phyloP scores from a whole-genome alignment of 371 early-diverging fungal genomes.

The Mortierella sp. region DNA sequence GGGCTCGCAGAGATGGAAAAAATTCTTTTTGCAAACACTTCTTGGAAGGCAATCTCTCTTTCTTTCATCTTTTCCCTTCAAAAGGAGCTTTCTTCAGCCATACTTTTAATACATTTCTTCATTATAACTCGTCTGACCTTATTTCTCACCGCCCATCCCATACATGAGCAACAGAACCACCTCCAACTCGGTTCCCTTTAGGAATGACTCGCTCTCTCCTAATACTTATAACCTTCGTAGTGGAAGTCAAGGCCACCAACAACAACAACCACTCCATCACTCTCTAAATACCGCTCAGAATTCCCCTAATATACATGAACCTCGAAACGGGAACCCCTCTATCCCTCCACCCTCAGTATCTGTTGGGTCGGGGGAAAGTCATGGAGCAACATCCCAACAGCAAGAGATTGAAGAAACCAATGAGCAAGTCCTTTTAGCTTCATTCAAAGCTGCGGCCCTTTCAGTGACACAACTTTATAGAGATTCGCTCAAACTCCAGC shows the following conservation, averaged over 20 bases:
- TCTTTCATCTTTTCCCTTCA: background rate
- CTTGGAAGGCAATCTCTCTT: no score
- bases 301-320: constrained; percentile 1
- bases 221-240: constrained; percentile 13
- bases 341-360: background rate
- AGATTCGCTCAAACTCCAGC: constrained; percentile 74
- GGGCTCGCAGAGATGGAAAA: background rate
- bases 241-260: constrained; percentile 8
- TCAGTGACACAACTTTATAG: constrained; percentile 81
- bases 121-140: background rate
- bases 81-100: no score
- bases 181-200: constrained; percentile 12
- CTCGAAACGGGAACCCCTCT: background rate
- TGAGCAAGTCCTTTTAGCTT: constrained; percentile 69
- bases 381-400: background rate
- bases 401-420: constrained; percentile 27
- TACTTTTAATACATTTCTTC: background rate
- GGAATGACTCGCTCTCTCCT: constrained; percentile 34
- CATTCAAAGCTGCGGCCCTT: constrained; percentile 78
- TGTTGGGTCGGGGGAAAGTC: constrained; percentile 7
- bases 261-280: constrained; percentile 10
- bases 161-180: constrained; percentile 37
- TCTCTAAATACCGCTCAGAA: background rate
- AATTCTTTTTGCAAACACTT: background rate
- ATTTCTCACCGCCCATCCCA: background rate